These are phyloP conservation scores for Penicillium goetzii DNA, from an alignment of 495 filamentous ascomycete genomes.

Conservation along the genomic window DNA sequence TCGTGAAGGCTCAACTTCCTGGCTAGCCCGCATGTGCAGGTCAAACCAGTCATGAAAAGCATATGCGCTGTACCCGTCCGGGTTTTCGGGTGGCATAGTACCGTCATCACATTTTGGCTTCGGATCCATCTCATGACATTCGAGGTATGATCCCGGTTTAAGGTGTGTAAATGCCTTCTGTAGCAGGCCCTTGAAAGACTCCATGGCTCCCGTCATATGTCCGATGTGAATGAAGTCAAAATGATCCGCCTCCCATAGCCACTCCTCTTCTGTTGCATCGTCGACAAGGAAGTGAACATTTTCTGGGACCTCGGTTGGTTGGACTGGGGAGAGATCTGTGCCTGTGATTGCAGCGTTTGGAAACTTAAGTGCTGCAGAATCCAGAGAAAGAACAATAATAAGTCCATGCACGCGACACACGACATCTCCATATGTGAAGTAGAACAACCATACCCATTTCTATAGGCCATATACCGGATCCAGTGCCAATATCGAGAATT, in stretches of 20 bases:
- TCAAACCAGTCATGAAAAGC: constrained; percentile 57
- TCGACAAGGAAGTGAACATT: constrained; percentile 66
- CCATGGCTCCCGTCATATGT: constrained; percentile 48
- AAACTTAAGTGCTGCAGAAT: constrained; percentile 48
- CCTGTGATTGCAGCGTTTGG: constrained; percentile 61
- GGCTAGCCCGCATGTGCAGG: constrained; percentile 52
- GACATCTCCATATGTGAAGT: constrained; percentile 16
- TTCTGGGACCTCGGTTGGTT: constrained; percentile 58
- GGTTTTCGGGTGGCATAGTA: constrained; percentile 54
- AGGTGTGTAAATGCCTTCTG: constrained; percentile 52
- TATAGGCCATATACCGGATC: constrained; percentile 75
- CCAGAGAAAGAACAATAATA: constrained; percentile 7
- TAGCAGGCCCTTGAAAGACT: constrained; percentile 46
- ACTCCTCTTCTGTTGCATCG: constrained; percentile 55
- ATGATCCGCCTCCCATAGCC: constrained; percentile 49
- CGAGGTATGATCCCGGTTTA: constrained; percentile 67
- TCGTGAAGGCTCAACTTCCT: constrained; percentile 50
- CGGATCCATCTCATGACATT: constrained; percentile 64
- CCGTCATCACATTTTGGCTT: constrained; percentile 64
- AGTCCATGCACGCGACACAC: constrained; percentile 23
- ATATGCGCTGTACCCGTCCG: constrained; percentile 45
- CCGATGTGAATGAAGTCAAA: constrained; percentile 55
- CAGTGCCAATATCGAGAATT: constrained; percentile 71
- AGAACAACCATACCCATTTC: constrained; percentile 54
- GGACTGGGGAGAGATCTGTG: constrained; percentile 66